Conservation (phyloP, 768 basidiomycete genomes). For the Leccinum rimulosum region DNA sequence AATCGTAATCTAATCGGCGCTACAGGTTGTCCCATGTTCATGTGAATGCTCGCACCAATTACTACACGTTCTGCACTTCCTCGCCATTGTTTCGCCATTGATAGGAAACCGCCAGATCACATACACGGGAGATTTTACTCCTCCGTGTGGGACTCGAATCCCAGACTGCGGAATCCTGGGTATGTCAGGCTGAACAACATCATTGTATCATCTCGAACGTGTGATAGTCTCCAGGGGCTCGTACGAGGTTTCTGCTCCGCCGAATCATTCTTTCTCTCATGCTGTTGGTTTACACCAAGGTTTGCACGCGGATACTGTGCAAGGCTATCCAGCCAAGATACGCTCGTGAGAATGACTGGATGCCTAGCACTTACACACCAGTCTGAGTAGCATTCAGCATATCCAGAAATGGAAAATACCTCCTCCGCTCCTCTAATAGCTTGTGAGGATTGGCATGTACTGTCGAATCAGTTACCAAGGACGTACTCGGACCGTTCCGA, state of each 20-base stretch:
- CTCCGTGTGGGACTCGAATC: neutral
- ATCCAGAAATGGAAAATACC: neutral
- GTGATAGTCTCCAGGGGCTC: neutral
- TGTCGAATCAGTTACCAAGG: neutral
- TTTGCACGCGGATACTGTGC: neutral
- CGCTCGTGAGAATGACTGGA: neutral
- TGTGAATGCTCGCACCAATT: constrained; percentile 19
- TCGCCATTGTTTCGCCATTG: neutral
- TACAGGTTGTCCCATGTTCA: constrained; percentile 11
- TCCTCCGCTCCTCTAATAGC: neutral
- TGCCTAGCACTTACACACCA: neutral
- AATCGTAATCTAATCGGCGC: constrained; percentile 24
- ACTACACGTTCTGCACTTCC: neutral
- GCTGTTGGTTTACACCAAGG: neutral
- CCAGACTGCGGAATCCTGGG: neutral
- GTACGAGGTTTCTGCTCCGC: neutral
- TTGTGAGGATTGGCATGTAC: neutral
- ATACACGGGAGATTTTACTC: neutral
- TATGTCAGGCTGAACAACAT: neutral
- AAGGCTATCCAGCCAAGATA: neutral
- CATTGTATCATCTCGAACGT: neutral
- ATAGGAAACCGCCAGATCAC: neutral
- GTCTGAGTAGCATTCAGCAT: neutral
- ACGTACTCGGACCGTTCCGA: constrained; percentile 4
- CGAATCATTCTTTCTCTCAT: neutral